A percentile compares a stretch with the other conserved stretches of the same genome.
Evolutionary conservation across 2,329 filamentous ascomycete genomes (phyloP).

Genomic region (Pseudocercospora fijiensis): DNA sequence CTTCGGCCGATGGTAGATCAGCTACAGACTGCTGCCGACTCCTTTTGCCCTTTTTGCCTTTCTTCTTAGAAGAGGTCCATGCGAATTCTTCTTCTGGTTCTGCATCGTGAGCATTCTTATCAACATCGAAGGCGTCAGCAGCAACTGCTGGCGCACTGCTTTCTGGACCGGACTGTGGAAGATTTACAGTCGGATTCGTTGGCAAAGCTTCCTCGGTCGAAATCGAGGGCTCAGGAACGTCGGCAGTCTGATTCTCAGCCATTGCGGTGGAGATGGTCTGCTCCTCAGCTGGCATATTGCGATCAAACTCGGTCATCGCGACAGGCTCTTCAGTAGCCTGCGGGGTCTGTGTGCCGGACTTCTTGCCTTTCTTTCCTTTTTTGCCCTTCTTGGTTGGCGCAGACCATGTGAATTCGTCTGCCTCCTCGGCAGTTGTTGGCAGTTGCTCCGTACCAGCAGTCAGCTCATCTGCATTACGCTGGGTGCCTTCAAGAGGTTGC

Average conservation of each 20-base stretch:
- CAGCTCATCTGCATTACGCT: neutral
- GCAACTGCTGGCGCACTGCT: neutral
- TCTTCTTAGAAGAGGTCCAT: slow-evolving; percentile 21
- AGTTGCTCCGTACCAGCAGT: neutral
- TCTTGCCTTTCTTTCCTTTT: slow-evolving; percentile 11
- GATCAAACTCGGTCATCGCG: neutral
- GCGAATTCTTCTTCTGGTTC: slow-evolving; percentile 17
- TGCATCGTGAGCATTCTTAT: slow-evolving; percentile 1
- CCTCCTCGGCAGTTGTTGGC: neutral
- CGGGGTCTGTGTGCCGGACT: slow-evolving; percentile 3
- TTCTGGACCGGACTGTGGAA: neutral
- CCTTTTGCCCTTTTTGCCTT: slow-evolving; percentile 47
- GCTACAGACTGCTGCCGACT: slow-evolving; percentile 8
- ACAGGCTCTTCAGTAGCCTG: neutral
- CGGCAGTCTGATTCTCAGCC: neutral
- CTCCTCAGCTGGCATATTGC: neutral
- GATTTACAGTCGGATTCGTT: neutral
- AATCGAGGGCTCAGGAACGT: neutral
- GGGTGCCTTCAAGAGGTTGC: neutral
- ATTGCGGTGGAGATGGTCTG: slow-evolving; percentile 15
- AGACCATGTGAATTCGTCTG: neutral
- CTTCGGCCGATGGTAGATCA: neutral
- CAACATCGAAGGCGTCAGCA: neutral
- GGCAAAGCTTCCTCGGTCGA: neutral
- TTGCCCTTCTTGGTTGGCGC: slow-evolving; percentile 20